Evolutionary conservation across 257 asterid genomes (phyloP).

Genomic region (Nicotiana paniculata): DNA sequence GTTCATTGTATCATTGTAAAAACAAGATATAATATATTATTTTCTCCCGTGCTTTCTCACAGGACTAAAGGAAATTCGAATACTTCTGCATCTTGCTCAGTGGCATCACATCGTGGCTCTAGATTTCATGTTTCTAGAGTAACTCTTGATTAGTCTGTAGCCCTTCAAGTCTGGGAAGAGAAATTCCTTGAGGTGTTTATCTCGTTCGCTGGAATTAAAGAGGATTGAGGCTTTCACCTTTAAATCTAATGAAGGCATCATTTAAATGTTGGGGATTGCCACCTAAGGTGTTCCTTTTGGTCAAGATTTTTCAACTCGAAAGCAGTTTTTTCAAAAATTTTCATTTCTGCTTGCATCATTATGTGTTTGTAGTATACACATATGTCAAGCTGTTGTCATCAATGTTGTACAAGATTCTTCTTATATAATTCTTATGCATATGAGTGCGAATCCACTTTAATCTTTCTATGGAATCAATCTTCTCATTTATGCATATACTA

Average conservation of each 20-base stretch:
- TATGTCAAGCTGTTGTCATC: background rate
- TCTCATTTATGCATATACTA: background rate
- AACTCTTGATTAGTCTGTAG: background rate
- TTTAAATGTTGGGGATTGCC: background rate
- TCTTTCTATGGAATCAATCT: background rate
- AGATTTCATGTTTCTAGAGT: background rate
- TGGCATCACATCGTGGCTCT: background rate
- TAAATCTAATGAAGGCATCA: background rate
- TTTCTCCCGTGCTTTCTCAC: too few relatives aligned
- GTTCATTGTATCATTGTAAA: too few relatives aligned
- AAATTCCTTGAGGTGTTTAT: background rate
- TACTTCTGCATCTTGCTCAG: background rate
- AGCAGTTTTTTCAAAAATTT: background rate
- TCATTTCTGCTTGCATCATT: background rate
- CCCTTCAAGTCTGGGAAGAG: background rate
- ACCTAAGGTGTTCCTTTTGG: background rate
- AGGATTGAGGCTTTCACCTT: background rate
- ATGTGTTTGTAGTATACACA: background rate
- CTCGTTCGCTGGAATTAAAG: background rate
- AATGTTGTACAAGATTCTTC: background rate
- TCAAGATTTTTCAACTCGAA: background rate
- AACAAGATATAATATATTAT: too few relatives aligned
- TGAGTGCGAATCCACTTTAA: background rate
- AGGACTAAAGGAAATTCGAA: background rate
- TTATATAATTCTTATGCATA: background rate